Evolutionary conservation across 192 early-diverging fungal species (phyloP).

Genomic region (Mortierella antarctica): DNA sequence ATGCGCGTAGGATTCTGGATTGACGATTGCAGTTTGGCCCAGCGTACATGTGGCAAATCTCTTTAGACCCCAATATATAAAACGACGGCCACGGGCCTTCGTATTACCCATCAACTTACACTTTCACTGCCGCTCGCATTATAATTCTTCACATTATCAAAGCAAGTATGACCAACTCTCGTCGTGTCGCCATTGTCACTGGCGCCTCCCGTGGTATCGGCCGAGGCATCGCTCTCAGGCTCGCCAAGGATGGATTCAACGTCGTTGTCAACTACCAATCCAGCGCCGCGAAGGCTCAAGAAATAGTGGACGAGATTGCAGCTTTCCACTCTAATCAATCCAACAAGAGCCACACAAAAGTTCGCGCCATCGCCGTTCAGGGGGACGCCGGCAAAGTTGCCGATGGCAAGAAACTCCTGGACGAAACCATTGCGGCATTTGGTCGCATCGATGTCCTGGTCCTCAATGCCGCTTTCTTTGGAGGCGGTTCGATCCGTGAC

Average conservation of each 20-base stretch:
- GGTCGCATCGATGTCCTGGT: slow-evolving; percentile 54
- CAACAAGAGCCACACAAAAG: slow-evolving; percentile 10
- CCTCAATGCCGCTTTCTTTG: slow-evolving; percentile 45
- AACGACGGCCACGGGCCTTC: too few species aligned
- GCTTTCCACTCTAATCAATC: not conserved
- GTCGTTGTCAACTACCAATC: slow-evolving; percentile 7
- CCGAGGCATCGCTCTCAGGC: slow-evolving; percentile 2
- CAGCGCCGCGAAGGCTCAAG: slow-evolving; percentile 1
- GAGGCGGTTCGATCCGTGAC: slow-evolving; percentile 6
- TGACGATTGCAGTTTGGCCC: too few species aligned
- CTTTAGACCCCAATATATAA: too few species aligned
- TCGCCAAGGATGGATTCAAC: slow-evolving; percentile 7
- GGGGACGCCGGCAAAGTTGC: slow-evolving; percentile 35
- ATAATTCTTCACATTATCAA: too few species aligned
- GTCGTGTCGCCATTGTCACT: not conserved
- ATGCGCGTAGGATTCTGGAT: too few species aligned
- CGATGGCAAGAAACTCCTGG: slow-evolving; percentile 6
- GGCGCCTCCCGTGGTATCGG: slow-evolving; percentile 5
- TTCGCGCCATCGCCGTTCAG: slow-evolving; percentile 52
- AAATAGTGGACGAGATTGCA: not conserved
- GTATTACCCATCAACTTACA: too few species aligned
- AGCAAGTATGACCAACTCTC: too few species aligned
- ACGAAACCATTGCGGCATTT: slow-evolving; percentile 49
- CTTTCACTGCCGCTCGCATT: too few species aligned
- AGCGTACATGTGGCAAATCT: too few species aligned